phyloP scores from a whole-genome alignment of 2,329 filamentous ascomycete species.

The Colletotrichum sp. region DNA sequence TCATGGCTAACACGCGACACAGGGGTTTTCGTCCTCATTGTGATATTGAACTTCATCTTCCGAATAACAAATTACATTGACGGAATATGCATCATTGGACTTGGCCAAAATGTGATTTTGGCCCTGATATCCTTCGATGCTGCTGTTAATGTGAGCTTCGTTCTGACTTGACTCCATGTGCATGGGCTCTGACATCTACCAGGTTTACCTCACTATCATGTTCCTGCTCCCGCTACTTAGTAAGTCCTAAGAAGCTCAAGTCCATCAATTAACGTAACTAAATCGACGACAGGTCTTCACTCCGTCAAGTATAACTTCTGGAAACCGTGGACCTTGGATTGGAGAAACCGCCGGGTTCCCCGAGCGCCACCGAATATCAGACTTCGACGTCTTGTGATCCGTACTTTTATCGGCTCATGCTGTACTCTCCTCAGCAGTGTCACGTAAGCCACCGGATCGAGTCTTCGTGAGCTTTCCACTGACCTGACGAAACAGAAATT shows the following conservation, averaged over 20 bases:
- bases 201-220: conserved; percentile 13
- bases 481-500: neutral
- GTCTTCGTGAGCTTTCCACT: neutral
- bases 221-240: conserved; percentile 9
- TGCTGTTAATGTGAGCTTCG: neutral
- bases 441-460: neutral
- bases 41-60: conserved; percentile 15
- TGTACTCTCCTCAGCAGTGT: conserved; percentile 6
- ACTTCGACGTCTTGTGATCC: conserved; percentile 5
- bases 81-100: conserved; percentile 5
- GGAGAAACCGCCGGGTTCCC: neutral
- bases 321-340: conserved; percentile 17
- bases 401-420: conserved; percentile 13
- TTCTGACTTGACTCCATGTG: accelerated
- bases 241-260: accelerated
- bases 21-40: conserved; percentile 10
- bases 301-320: conserved; percentile 15
- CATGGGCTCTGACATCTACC: neutral
- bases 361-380: conserved; percentile 3
- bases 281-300: neutral
- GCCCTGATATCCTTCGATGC: conserved; percentile 10
- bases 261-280: neutral
- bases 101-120: neutral
- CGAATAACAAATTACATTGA: neutral
- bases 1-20: neutral